phyloP scores from a whole-genome alignment of 169 alveolate genomes.

The Babesia caballi region DNA sequence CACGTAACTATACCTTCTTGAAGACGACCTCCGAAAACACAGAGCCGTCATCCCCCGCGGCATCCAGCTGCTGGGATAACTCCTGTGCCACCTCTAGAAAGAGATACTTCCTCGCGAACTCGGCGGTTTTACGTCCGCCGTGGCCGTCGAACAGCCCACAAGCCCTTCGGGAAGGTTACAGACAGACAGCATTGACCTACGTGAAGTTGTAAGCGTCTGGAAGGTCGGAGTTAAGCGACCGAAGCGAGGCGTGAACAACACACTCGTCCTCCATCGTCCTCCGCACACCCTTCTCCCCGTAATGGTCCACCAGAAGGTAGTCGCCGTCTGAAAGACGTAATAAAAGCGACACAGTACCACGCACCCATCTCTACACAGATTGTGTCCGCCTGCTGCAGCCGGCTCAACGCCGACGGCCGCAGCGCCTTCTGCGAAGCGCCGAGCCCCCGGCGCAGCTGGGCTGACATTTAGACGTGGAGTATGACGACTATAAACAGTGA shows the following conservation, averaged over 20 bases:
- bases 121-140: constrained; percentile 73
- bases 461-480: not conserved
- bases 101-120: constrained; percentile 58
- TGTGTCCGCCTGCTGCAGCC: constrained; percentile 29
- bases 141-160: constrained; percentile 76
- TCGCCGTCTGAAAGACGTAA: constrained; percentile 28
- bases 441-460: constrained; percentile 37
- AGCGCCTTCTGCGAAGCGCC: constrained; percentile 36
- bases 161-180: constrained; percentile 25
- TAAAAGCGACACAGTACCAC: not conserved
- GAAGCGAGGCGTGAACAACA: constrained; percentile 61
- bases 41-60: not conserved
- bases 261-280: constrained; percentile 78
- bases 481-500: not conserved
- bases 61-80: constrained; percentile 22
- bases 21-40: constrained; percentile 28
- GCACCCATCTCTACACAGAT: constrained; percentile 40
- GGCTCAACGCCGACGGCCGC: constrained; percentile 47
- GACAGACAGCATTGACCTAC: constrained; percentile 16
- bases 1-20: constrained; percentile 5
- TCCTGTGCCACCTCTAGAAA: constrained; percentile 63
- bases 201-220: constrained; percentile 61
- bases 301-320: constrained; percentile 46
- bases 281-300: constrained; percentile 77
- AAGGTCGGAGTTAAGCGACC: constrained; percentile 43